Base-by-base conservation (phyloP, 169 alveolate genomes). In the Theileria equi region DNA sequence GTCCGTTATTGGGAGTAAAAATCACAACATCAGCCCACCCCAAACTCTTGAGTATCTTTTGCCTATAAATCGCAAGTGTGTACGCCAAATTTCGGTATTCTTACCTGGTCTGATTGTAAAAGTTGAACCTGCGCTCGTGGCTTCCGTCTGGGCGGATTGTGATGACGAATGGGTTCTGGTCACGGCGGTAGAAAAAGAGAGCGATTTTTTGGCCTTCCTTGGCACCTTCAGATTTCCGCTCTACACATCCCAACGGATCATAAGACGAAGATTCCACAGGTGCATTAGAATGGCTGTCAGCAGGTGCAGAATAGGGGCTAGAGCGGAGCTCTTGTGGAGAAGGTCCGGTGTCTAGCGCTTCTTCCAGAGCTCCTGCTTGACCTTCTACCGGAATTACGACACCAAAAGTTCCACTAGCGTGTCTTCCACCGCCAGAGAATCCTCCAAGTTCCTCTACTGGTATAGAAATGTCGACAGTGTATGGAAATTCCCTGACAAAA, bases 401-500 rank as follows among this genome's bases (percentile, higher is more conserved):
- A 11, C 21, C 21, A 36, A 38, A 6, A n/a, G 7, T 16, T 26
- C 7, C 21, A 31, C 23, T 19, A 5, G 32, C 28, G 6, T 29
- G 25, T 21, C n/a, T 3, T 38, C n/a, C 11, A 7, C 55, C 8
- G 35, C 8, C 28, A 2, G 11, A 4, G n/a, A 11, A 25, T 25
- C 1, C 28, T 62, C 47, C 0, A 34, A 5, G 58, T 47, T 31
- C 10, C 61, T 36, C 32, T n/a, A 13, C 0, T 31, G n/a, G 49
- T 1, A 66, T 52, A 35, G 69, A 58, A 17, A 64, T 29, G 57
- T 74, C 84, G 19, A 61, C 67, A 3, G 84, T 74, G 44, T 47
- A 74, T 1, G 84, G 84, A 32, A 74, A 74, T 34, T 49, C 72
- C 23, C 63, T 26, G 25, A 74, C 84, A 40, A 64, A 64, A 13